phyloP scores from a whole-genome alignment of 164 flowering plant genomes.

The Pachysandra terminalis region DNA sequence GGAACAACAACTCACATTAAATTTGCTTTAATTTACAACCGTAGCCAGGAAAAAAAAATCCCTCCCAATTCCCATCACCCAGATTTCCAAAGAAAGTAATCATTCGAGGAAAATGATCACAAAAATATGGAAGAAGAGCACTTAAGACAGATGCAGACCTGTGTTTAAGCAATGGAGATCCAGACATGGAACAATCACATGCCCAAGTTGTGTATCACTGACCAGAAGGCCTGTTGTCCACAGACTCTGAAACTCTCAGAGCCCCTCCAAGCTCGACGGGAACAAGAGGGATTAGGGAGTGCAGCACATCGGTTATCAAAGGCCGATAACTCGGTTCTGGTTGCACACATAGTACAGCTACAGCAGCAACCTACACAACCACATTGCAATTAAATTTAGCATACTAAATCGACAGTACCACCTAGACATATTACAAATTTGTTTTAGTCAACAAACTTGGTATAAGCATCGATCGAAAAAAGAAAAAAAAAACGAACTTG shows the following conservation, averaged over 20 bases:
- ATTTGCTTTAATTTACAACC: too few relatives aligned
- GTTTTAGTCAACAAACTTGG: conserved; percentile 82
- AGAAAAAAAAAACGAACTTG: conserved; percentile 51
- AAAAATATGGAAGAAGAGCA: neutral
- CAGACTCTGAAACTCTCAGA: conserved; percentile 39
- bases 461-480: conserved; percentile 25
- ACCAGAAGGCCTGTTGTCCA: conserved; percentile 12
- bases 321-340: conserved; percentile 88
- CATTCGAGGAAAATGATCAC: neutral
- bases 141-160: neutral
- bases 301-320: conserved; percentile 72
- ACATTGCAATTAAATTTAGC: neutral
- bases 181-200: neutral
- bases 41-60: too few relatives aligned
- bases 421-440: neutral
- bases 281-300: conserved; percentile 76
- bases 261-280: conserved; percentile 79
- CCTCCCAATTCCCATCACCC: conserved; percentile 3
- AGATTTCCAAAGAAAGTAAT: conserved; percentile 1
- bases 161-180: conserved; percentile 8
- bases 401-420: neutral
- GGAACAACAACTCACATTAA: conserved; percentile 9
- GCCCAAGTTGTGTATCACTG: conserved; percentile 3
- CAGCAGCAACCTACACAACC: conserved; percentile 69
- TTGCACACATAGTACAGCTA: conserved; percentile 82